Conservation (phyloP, 2,329 filamentous ascomycete species). For the Daldinia sp. region DNA sequence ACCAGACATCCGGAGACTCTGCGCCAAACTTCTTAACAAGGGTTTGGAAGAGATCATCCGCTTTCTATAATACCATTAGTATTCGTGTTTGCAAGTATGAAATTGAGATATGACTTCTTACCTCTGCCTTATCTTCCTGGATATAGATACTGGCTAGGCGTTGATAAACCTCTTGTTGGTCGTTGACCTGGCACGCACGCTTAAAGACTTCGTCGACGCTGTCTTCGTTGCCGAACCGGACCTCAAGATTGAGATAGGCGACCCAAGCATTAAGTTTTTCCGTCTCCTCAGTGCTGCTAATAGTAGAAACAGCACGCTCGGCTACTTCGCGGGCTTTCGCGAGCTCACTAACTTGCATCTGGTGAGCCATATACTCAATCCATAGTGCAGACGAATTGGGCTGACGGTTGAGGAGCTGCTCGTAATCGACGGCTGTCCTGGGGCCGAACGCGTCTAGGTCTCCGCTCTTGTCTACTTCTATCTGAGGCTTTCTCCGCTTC, state of each 20-base stretch:
- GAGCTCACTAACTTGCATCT: slow-evolving; percentile 89
- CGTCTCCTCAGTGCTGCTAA: slow-evolving; percentile 87
- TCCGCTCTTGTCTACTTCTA: slow-evolving; percentile 89
- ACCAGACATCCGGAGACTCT: slow-evolving; percentile 81
- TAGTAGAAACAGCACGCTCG: slow-evolving; percentile 88
- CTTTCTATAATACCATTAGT: slow-evolving; percentile 69
- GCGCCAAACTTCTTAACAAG: slow-evolving; percentile 91
- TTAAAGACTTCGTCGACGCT: slow-evolving; percentile 87
- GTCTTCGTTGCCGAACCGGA: slow-evolving; percentile 85
- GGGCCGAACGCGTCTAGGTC: slow-evolving; percentile 89
- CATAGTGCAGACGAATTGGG: slow-evolving; percentile 93
- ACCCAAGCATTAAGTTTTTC: slow-evolving; percentile 98
- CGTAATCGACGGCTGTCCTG: slow-evolving; percentile 89
- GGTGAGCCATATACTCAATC: slow-evolving; percentile 99
- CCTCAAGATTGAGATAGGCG: slow-evolving; percentile 92
- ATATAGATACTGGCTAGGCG: slow-evolving; percentile 94
- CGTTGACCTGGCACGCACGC: slow-evolving; percentile 92
- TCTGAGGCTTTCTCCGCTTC: slow-evolving; percentile 78
- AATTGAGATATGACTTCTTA: slow-evolving; percentile 62
- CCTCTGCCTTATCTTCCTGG: slow-evolving; percentile 83
- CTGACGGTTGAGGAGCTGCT: slow-evolving; percentile 88
- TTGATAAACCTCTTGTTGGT: slow-evolving; percentile 88
- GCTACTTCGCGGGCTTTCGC: slow-evolving; percentile 88
- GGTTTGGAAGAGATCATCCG: slow-evolving; percentile 84
- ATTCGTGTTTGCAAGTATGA: not conserved